A percentile compares a stretch with the other conserved stretches of the same genome.
Evolutionary conservation across 306 rosid species (phyloP).

Genomic region (Citrullus colocynthis): DNA sequence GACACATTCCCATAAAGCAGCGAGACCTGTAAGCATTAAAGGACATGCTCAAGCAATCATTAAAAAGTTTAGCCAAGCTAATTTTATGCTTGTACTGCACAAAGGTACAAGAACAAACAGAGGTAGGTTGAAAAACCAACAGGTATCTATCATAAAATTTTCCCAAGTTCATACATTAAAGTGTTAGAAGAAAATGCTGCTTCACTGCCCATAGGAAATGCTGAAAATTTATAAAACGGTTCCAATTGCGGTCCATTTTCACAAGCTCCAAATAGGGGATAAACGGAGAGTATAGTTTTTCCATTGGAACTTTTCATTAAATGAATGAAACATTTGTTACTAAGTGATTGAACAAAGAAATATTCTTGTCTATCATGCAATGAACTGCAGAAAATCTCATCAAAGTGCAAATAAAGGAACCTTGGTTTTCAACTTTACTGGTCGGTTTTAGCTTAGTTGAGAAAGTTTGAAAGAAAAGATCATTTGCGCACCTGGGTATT

Average conservation of each 20-base stretch:
- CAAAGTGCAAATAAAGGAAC: background rate
- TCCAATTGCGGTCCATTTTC: background rate
- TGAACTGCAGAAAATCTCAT: background rate
- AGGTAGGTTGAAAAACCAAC: background rate
- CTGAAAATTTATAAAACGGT: background rate
- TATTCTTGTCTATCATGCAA: background rate
- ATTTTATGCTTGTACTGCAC: background rate
- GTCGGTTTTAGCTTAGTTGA: background rate
- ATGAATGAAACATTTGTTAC: background rate
- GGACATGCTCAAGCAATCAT: slow-evolving; percentile 17
- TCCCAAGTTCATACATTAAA: background rate
- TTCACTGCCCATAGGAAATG: background rate
- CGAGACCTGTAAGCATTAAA: slow-evolving; percentile 46
- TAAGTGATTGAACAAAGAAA: background rate
- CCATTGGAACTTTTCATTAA: background rate
- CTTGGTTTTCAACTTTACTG: background rate
- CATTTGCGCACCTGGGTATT: slow-evolving; percentile 56
- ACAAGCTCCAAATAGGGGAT: background rate
- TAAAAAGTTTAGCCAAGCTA: background rate
- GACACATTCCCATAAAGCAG: slow-evolving; percentile 77
- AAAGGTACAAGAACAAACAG: too few relatives aligned
- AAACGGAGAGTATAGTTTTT: background rate
- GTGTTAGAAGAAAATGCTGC: background rate
- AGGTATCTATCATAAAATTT: background rate
- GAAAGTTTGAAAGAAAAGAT: slow-evolving; percentile 4